A percentile compares a stretch with the other conserved stretches of the same genome.
Evolutionary conservation across 2,329 filamentous ascomycete species (phyloP).

Genomic region (Trichoderma sp.): DNA sequence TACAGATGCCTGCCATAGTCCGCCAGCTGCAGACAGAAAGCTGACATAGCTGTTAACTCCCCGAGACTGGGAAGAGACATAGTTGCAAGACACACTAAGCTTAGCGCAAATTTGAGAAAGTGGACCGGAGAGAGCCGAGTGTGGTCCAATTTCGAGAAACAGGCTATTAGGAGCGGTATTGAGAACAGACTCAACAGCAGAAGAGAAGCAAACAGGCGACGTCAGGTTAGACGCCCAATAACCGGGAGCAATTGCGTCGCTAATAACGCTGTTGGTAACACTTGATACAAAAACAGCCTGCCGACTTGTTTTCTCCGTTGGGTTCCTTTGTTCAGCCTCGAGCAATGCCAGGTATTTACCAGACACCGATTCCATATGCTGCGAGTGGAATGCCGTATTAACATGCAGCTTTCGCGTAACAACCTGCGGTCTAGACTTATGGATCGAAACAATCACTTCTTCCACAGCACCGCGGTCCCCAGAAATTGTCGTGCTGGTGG

Average conservation of each 20-base stretch:
- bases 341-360: neutral
- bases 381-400: slow-evolving; percentile 34
- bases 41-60: neutral
- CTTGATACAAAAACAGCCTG: slow-evolving; percentile 7
- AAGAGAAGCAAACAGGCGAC: slow-evolving; percentile 30
- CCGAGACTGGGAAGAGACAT: slow-evolving; percentile 7
- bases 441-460: slow-evolving; percentile 20
- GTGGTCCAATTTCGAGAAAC: slow-evolving; percentile 32
- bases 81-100: neutral
- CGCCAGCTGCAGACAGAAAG: slow-evolving; percentile 6
- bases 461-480: slow-evolving; percentile 36
- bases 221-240: slow-evolving; percentile 36
- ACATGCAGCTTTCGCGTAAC: slow-evolving; percentile 29
- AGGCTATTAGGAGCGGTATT: slow-evolving; percentile 3
- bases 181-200: slow-evolving; percentile 15
- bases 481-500: slow-evolving; percentile 37
- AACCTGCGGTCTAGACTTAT: slow-evolving; percentile 16
- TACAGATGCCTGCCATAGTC: slow-evolving; percentile 10
- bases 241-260: neutral
- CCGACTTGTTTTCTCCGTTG: neutral
- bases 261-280: neutral
- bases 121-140: slow-evolving; percentile 27
- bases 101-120: slow-evolving; percentile 26
- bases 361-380: slow-evolving; percentile 35
- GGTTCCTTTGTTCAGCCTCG: neutral